Base-by-base conservation (phyloP, 139 green algal species). In the Ulvella scutata region DNA sequence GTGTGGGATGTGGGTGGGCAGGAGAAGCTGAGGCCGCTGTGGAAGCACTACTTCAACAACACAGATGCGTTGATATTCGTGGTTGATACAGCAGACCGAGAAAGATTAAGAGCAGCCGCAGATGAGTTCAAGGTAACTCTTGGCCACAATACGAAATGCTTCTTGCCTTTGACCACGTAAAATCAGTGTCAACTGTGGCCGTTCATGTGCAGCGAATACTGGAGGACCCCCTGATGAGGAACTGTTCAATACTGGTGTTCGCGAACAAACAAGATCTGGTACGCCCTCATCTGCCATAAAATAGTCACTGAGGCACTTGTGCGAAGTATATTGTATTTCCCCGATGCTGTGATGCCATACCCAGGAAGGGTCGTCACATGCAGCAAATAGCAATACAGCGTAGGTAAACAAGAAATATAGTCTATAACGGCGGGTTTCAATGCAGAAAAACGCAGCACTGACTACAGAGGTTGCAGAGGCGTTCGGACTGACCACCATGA, bases 61-160 rank as follows among this genome's bases (percentile, higher is more conserved):
- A 99, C 92, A 72, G 93, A 99, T 75, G 95, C 88, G 39, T 85
- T 99, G 3, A 99, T 99, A 75, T 98, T 97, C 79, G 95, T 99
- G 37, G 93, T 99, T 4, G 95, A 99, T 81, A 96, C 84, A 38
- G 85, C 94, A 62, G 95, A 99, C 84, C 85, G 88, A 37, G 94
- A 98, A 62, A 87, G 95, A 38, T 82, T 98, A 21, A 77, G 82
- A 1, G 80, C 79, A 9, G 92, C 92, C 7, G 87, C 86, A 23
- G 75, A 80, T 10, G 92, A 97, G 81, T 97, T 97, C 84, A 90
- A 93, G 81, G 89, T 85, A 34, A 62, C 67, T 7, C 28, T 26
- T n/a, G 13, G 38, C 1, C 62, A 74, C 9, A 43, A 9, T 74
- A 59, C 21, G 62, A 29, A 74, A 10, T 61, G 31, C 3, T 28